Conservation (phyloP, 768 basidiomycete genomes). For the Auricularia cornea region DNA sequence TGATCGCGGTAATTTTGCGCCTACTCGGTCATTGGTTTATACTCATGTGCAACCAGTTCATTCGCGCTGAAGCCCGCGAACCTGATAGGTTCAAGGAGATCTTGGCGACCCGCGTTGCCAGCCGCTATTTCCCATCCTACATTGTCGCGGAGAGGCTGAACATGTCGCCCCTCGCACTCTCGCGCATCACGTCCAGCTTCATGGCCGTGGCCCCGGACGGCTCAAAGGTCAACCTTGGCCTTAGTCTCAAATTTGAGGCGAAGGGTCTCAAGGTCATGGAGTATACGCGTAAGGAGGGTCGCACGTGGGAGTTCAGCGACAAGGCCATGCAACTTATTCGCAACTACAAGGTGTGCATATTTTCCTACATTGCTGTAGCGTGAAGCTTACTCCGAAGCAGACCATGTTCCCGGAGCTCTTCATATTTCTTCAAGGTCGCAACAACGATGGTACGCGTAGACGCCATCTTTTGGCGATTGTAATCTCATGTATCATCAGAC, state of each 20-base stretch:
- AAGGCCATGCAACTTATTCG: constrained; percentile 71
- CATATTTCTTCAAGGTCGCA: constrained; percentile 53
- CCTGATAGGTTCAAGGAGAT: constrained; percentile 68
- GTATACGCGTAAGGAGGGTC: constrained; percentile 77
- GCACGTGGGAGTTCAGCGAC: constrained; percentile 90
- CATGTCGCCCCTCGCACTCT: constrained; percentile 70
- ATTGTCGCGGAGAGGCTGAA: constrained; percentile 64
- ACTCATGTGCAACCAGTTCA: constrained; percentile 50
- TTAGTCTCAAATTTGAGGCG: constrained; percentile 93
- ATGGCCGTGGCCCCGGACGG: constrained; percentile 74
- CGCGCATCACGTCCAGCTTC: constrained; percentile 89
- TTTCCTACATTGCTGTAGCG: not conserved
- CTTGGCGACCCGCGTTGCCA: constrained; percentile 41
- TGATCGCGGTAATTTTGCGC: constrained; percentile 62
- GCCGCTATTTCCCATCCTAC: constrained; percentile 71
- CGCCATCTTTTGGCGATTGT: constrained; percentile 4
- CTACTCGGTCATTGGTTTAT: not conserved
- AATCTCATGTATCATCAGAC: constrained; percentile 34
- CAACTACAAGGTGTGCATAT: constrained; percentile 67
- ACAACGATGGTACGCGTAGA: constrained; percentile 50
- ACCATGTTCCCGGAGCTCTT: constrained; percentile 80
- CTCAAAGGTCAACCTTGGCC: constrained; percentile 80
- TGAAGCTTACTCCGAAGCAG: constrained; percentile 27
- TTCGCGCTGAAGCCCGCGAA: constrained; percentile 74
- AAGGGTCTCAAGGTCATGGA: constrained; percentile 90